Evolutionary conservation across 2,329 filamentous ascomycete species (phyloP).

Genomic region (Phoma sp.): DNA sequence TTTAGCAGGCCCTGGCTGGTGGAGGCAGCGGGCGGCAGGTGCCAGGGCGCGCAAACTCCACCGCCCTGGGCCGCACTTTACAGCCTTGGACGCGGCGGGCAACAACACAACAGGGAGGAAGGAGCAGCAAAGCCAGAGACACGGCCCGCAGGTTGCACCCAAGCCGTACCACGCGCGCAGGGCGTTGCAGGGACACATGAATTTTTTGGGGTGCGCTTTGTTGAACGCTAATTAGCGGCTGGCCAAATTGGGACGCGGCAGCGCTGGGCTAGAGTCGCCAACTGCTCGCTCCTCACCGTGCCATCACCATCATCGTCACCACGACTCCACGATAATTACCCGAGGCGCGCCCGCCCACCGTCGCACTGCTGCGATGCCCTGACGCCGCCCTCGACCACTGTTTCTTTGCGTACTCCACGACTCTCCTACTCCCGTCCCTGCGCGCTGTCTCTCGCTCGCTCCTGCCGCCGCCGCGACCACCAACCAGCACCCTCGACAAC

Average conservation of each 20-base stretch:
- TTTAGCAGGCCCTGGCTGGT: background rate
- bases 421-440: conserved; percentile 4
- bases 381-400: conserved; percentile 26
- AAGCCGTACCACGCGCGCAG: too few species aligned
- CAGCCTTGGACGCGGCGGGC: too few species aligned
- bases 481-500: conserved; percentile 16
- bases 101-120: too few species aligned
- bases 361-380: conserved; percentile 30
- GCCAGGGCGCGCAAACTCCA: too few species aligned
- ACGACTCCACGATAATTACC: conserved; percentile 20
- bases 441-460: conserved; percentile 27
- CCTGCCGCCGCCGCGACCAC: conserved; percentile 25
- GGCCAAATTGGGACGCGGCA: too few species aligned
- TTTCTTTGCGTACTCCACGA: conserved; percentile 32
- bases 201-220: too few species aligned
- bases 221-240: background rate
- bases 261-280: background rate
- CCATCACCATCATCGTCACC: conserved; percentile 15
- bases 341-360: conserved; percentile 33
- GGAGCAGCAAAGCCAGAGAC: too few species aligned
- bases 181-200: too few species aligned
- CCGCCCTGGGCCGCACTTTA: too few species aligned
- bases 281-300: conserved; percentile 10
- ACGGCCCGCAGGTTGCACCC: too few species aligned
- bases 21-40: too few species aligned